Percentiles rank a stretch among this genome's conserved stretches.
These are phyloP conservation scores for Podaxis pistillaris DNA, from an alignment of 768 basidiomycete genomes.

Conservation along the genomic window DNA sequence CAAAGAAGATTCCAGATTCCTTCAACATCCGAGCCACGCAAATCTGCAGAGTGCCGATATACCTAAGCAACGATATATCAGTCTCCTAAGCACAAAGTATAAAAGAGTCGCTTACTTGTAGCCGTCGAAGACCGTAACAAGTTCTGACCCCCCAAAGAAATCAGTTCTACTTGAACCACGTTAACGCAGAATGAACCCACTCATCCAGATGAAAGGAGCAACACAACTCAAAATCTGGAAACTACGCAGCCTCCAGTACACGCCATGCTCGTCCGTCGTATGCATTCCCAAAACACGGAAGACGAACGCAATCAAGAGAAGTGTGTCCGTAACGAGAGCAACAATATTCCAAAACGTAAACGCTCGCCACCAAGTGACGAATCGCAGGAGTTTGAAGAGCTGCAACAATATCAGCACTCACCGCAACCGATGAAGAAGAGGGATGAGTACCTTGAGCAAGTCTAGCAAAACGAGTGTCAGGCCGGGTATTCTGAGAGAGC, in stretches of 20 bases:
- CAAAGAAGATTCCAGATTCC: constrained; percentile 92
- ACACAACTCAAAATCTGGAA: constrained; percentile 91
- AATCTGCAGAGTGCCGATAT: constrained; percentile 92
- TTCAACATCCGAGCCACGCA: constrained; percentile 91
- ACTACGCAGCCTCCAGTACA: constrained; percentile 54
- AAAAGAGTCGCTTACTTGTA: constrained; percentile 55
- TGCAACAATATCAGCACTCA: constrained; percentile 24
- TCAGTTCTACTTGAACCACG: background rate
- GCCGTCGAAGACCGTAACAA: constrained; percentile 80
- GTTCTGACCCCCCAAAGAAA: constrained; percentile 39
- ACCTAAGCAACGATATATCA: constrained; percentile 37
- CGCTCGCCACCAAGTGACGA: constrained; percentile 72
- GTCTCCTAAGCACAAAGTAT: background rate
- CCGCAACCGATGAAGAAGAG: background rate
- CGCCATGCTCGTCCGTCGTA: constrained; percentile 31
- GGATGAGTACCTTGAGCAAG: constrained; percentile 46
- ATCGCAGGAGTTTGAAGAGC: constrained; percentile 69
- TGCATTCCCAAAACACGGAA: constrained; percentile 64
- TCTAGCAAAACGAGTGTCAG: constrained; percentile 32
- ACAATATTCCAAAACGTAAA: constrained; percentile 79
- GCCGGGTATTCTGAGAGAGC: background rate
- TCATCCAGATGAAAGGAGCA: constrained; percentile 90
- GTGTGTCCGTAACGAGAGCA: constrained; percentile 66
- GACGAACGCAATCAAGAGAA: constrained; percentile 72
- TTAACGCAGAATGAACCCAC: constrained; percentile 41